Evolutionary conservation across 495 filamentous ascomycete species (phyloP).

Genomic region (Hypoxylon trugodes): DNA sequence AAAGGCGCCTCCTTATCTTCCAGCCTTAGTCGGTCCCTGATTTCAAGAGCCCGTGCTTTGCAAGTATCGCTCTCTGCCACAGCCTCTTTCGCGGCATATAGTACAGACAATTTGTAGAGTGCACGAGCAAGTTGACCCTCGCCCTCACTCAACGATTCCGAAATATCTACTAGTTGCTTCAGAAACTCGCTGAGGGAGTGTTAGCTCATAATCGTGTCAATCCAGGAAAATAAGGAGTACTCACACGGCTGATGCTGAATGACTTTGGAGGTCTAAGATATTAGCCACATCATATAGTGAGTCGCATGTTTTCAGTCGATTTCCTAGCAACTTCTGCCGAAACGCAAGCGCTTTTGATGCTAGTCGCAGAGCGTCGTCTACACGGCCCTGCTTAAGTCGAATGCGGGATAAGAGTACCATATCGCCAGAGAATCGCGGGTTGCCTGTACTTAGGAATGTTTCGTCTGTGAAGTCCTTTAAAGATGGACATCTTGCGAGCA

Average conservation of each 20-base stretch:
- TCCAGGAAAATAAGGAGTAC: background rate
- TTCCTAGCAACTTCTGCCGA: background rate
- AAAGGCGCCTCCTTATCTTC: constrained; percentile 12
- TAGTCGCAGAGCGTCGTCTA: background rate
- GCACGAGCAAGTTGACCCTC: background rate
- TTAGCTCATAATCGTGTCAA: background rate
- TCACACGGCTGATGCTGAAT: background rate
- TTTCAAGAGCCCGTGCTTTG: background rate
- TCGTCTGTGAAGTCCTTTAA: background rate
- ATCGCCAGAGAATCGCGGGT: background rate
- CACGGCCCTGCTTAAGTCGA: background rate
- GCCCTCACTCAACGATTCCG: background rate
- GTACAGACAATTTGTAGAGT: background rate
- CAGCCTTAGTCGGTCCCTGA: background rate
- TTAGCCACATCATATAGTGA: background rate
- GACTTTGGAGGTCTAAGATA: background rate
- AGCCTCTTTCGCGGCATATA: background rate
- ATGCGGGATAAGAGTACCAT: background rate
- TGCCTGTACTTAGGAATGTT: background rate
- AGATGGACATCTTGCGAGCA: background rate
- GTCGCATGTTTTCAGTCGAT: background rate
- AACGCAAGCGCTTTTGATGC: background rate
- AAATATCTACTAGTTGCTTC: background rate
- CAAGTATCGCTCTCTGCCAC: background rate
- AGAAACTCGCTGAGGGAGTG: background rate